A percentile compares a stretch with the other conserved stretches of the same genome.
Evolutionary conservation across 1,284 basidiomycete genomes (phyloP).

Genomic region (Abortiporus biennis): DNA sequence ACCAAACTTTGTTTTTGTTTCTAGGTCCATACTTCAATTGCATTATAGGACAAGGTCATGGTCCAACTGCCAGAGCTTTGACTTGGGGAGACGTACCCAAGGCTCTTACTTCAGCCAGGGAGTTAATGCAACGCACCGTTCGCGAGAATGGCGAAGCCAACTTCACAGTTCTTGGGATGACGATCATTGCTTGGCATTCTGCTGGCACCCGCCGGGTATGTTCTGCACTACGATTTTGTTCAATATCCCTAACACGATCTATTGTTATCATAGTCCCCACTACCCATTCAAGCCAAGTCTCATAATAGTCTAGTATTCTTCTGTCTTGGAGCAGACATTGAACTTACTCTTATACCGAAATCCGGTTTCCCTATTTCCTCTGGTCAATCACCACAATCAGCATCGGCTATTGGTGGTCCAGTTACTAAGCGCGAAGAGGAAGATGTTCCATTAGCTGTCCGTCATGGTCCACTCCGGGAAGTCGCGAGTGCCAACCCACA

Average conservation of each 20-base stretch:
- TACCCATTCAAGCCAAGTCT: constrained; percentile 1
- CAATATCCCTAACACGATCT: neutral
- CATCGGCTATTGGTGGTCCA: neutral
- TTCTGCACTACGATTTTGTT: neutral
- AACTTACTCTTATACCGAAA: constrained; percentile 18
- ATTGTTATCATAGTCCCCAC: constrained; percentile 11
- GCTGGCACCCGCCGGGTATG: constrained; percentile 30
- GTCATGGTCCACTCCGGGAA: neutral
- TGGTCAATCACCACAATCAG: neutral
- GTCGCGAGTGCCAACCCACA: no score
- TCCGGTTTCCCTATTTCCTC: constrained; percentile 2
- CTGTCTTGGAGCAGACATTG: constrained; percentile 27
- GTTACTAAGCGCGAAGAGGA: neutral
- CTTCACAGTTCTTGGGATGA: constrained; percentile 23
- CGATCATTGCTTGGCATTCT: constrained; percentile 27
- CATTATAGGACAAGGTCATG: no score
- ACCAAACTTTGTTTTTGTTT: neutral
- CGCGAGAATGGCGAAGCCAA: constrained; percentile 10
- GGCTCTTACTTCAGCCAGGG: neutral
- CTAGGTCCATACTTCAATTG: constrained; percentile 1
- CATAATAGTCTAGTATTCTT: constrained; percentile 16
- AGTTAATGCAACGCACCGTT: constrained; percentile 5
- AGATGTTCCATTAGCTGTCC: neutral
- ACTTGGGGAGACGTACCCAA: neutral
- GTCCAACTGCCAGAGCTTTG: no score